phyloP scores from a whole-genome alignment of 2,329 filamentous ascomycete genomes.

The Chrysoporthe puriensis region DNA sequence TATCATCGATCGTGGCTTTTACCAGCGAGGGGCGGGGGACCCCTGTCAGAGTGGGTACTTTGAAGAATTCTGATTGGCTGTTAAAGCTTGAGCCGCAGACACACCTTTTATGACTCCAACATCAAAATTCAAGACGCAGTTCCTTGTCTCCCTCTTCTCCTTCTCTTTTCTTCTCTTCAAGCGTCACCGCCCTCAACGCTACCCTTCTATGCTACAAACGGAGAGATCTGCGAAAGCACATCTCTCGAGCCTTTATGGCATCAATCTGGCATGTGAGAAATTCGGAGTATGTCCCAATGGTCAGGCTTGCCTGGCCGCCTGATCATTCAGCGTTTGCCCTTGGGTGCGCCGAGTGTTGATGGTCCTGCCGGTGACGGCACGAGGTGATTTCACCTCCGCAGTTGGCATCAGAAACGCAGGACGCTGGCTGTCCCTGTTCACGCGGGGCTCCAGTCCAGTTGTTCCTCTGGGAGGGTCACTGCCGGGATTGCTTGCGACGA shows the following conservation, averaged over 20 bases:
- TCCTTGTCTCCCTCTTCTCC: neutral
- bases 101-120: slow-evolving; percentile 18
- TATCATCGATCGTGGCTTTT: neutral
- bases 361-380: slow-evolving; percentile 39
- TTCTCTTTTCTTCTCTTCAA: slow-evolving; percentile 44
- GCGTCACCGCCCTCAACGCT: slow-evolving; percentile 82
- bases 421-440: slow-evolving; percentile 31
- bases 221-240: slow-evolving; percentile 49
- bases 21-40: neutral
- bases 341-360: slow-evolving; percentile 24
- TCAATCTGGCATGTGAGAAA: slow-evolving; percentile 77
- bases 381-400: slow-evolving; percentile 36
- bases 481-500: slow-evolving; percentile 37
- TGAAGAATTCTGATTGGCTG: slow-evolving; percentile 4
- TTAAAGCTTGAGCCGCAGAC: slow-evolving; percentile 13
- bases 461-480: slow-evolving; percentile 35
- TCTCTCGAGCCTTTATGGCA: slow-evolving; percentile 36
- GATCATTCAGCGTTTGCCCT: slow-evolving; percentile 28
- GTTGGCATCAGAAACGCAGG: slow-evolving; percentile 42
- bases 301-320: slow-evolving; percentile 30
- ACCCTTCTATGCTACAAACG: slow-evolving; percentile 89
- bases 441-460: slow-evolving; percentile 29
- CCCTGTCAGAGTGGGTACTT: neutral
- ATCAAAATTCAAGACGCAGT: slow-evolving; percentile 12
- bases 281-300: slow-evolving; percentile 37